A percentile compares a stretch with the other conserved stretches of the same genome.
These are phyloP conservation scores for Aspergillus latus DNA, from an alignment of 2,329 filamentous ascomycete genomes.

Conservation along the genomic window DNA sequence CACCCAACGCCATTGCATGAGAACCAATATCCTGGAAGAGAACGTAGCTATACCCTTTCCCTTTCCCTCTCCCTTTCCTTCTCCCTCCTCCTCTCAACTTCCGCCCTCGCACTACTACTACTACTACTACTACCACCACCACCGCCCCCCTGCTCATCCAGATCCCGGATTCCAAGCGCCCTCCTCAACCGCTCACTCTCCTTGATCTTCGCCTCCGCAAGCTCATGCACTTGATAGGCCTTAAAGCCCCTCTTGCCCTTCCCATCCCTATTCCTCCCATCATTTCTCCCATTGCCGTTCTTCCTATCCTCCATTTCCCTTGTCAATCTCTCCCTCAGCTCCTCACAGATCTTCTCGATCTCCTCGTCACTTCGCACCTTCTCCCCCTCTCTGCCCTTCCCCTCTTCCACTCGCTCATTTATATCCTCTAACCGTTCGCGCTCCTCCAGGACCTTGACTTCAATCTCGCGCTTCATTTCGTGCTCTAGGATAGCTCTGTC, in stretches of 20 bases:
- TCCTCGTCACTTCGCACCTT: constrained; percentile 70
- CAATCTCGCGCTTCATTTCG: constrained; percentile 84
- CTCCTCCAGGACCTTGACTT: constrained; percentile 90
- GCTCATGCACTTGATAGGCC: constrained; percentile 90
- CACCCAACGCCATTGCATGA: background rate
- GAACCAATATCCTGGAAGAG: background rate
- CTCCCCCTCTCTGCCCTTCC: constrained; percentile 45
- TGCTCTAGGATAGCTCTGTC: constrained; percentile 93
- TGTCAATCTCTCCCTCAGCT: constrained; percentile 63
- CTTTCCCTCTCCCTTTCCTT: constrained; percentile 19
- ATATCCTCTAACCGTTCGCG: constrained; percentile 90
- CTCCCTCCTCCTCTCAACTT: constrained; percentile 11
- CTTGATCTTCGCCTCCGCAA: constrained; percentile 92
- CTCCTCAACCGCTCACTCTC: constrained; percentile 86
- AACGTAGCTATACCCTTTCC: constrained; percentile 7
- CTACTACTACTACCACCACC: background rate
- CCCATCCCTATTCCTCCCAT: constrained; percentile 22
- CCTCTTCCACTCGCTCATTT: constrained; percentile 63
- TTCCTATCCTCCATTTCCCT: constrained; percentile 54
- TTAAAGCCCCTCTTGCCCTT: constrained; percentile 63
- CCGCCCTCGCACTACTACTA: constrained; percentile 26
- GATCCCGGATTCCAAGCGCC: constrained; percentile 83
- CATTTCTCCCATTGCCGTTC: constrained; percentile 19
- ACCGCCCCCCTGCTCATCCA: constrained; percentile 76
- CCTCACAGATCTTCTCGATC: constrained; percentile 75